Percentiles rank a stretch among this genome's conserved stretches.
Evolutionary conservation across 768 basidiomycete genomes (phyloP).

Genomic region (Lactarius akahatsu): DNA sequence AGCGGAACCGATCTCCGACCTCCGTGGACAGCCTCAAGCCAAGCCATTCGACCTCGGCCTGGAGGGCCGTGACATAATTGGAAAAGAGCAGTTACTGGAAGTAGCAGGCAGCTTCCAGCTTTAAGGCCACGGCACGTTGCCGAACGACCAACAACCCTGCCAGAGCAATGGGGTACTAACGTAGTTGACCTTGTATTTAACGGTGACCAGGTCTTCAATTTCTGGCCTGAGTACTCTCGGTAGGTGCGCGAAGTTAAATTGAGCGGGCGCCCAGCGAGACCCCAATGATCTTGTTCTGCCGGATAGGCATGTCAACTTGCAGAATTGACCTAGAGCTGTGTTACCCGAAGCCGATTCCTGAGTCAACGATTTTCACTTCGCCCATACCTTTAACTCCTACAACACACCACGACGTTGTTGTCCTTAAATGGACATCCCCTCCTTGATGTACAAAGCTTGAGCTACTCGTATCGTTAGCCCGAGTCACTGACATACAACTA

Average conservation of each 20-base stretch:
- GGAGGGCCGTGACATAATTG: neutral
- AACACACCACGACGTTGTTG: neutral
- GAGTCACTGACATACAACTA: neutral
- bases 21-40: constrained; percentile 5
- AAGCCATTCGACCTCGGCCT: neutral
- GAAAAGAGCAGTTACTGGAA: neutral
- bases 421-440: neutral
- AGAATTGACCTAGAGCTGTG: neutral
- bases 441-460: neutral
- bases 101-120: neutral
- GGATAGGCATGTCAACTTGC: too few species aligned
- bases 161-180: neutral
- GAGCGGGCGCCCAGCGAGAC: neutral
- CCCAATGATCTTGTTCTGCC: too few species aligned
- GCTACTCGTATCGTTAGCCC: neutral
- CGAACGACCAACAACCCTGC: neutral
- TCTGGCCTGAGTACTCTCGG: neutral
- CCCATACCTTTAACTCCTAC: neutral
- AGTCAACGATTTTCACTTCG: neutral
- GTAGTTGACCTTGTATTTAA: neutral
- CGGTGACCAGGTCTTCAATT: neutral
- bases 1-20: neutral
- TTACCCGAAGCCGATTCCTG: neutral
- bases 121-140: neutral
- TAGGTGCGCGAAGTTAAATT: neutral